Percentiles rank a stretch among this genome's conserved stretches.
These are phyloP conservation scores for Nevesoporus exiguus DNA, from an alignment of 768 basidiomycete genomes.

Conservation along the genomic window DNA sequence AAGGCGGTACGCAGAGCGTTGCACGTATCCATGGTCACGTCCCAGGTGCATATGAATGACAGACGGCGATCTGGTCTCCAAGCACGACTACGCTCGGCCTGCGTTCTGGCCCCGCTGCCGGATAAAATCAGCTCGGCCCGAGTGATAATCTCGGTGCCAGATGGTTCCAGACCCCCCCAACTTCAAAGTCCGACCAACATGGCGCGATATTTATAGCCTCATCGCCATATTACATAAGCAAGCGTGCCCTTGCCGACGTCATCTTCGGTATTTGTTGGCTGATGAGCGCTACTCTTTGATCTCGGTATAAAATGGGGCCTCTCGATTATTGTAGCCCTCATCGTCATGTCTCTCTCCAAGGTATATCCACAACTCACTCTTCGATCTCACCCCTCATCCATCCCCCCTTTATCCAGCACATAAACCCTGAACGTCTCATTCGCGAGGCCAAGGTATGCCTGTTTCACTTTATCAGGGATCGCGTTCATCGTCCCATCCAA, in stretches of 20 bases:
- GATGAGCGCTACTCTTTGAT: not conserved
- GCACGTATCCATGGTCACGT: too few species aligned
- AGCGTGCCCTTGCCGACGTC: not conserved
- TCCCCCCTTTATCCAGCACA: constrained; percentile 41
- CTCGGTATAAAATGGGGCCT: not conserved
- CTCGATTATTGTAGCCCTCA: not conserved
- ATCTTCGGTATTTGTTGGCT: not conserved
- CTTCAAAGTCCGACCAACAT: too few species aligned
- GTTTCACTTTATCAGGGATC: not conserved
- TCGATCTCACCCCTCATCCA: not conserved
- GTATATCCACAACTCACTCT: constrained; percentile 25
- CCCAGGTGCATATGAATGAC: too few species aligned
- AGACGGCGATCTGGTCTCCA: too few species aligned
- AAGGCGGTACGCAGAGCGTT: too few species aligned
- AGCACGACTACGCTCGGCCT: too few species aligned
- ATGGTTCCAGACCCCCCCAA: too few species aligned
- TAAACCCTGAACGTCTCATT: constrained; percentile 67
- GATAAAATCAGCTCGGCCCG: too few species aligned
- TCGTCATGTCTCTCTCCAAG: constrained; percentile 59
- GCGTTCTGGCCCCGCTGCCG: too few species aligned
- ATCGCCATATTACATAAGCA: not conserved
- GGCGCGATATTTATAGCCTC: too few species aligned
- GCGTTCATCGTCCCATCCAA: not conserved
- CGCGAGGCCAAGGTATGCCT: constrained; percentile 47
- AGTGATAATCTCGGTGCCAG: too few species aligned